These are phyloP conservation scores for Cryphonectria carpinicola DNA, from an alignment of 2,329 filamentous ascomycete genomes.

Conservation along the genomic window DNA sequence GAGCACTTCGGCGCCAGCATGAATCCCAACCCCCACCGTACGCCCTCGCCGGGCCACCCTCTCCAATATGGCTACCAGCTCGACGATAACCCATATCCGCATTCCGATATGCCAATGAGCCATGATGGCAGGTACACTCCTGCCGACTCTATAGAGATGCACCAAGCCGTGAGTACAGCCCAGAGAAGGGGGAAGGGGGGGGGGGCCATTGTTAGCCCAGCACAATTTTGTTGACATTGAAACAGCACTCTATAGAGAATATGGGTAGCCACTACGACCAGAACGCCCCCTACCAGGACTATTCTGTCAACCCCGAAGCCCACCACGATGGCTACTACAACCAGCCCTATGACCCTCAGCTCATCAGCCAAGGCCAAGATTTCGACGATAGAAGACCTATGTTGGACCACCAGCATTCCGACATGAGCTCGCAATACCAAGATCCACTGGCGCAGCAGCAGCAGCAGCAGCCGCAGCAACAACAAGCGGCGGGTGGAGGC, in stretches of 20 bases:
- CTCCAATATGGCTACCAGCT: conserved; percentile 78
- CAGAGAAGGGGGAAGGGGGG: no score
- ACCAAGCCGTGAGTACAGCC: conserved; percentile 73
- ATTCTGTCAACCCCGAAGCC: conserved; percentile 78
- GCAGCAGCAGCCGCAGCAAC: conserved; percentile 47
- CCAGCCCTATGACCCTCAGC: conserved; percentile 75
- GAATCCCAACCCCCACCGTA: conserved; percentile 62
- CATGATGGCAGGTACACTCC: conserved; percentile 58
- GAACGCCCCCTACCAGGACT: conserved; percentile 51
- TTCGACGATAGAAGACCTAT: conserved; percentile 74
- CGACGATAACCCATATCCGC: conserved; percentile 73
- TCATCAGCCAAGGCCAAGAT: conserved; percentile 59
- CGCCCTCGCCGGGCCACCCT: conserved; percentile 78
- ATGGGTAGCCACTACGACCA: conserved; percentile 46
- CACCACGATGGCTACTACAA: conserved; percentile 89
- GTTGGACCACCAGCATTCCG: conserved; percentile 63
- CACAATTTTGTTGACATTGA: conserved; percentile 26
- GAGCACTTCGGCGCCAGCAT: conserved; percentile 45
- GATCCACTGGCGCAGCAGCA: conserved; percentile 44
- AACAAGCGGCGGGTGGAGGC: conserved; percentile 56
- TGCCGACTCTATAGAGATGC: conserved; percentile 77
- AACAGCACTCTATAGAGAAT: conserved; percentile 57
- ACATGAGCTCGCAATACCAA: conserved; percentile 49
- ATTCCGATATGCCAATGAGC: conserved; percentile 59
- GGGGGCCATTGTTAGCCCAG: background rate